Conservation (phyloP, 768 basidiomycete species). For the Trametes coccinea region DNA sequence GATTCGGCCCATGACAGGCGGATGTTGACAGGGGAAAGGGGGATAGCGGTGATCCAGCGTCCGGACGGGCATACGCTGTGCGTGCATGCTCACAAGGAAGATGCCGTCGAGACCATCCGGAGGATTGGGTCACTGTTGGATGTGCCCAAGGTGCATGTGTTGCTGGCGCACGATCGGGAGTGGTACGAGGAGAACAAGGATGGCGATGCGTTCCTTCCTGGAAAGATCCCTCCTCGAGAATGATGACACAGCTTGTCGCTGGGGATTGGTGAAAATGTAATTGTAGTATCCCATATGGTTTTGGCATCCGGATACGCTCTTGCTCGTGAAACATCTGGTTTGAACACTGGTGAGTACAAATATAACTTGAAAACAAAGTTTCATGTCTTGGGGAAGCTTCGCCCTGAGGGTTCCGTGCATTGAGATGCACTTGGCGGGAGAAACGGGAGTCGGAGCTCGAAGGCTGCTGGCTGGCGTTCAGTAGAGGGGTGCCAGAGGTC, state of each 20-base stretch:
- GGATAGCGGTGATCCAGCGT: conserved; percentile 35
- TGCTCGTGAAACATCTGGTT: too few species aligned
- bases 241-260: background rate
- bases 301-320: too few species aligned
- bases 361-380: too few species aligned
- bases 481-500: too few species aligned
- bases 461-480: too few species aligned
- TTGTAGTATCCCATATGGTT: too few species aligned
- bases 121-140: conserved; percentile 41
- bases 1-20: conserved; percentile 59
- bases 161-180: conserved; percentile 53
- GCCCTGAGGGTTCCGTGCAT: too few species aligned
- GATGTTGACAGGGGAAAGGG: conserved; percentile 46
- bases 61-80: conserved; percentile 35
- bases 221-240: conserved; percentile 10
- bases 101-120: conserved; percentile 43
- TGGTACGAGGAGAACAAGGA: conserved; percentile 52
- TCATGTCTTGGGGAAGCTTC: too few species aligned
- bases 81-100: conserved; percentile 44
- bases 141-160: conserved; percentile 42
- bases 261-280: too few species aligned
- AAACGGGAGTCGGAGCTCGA: too few species aligned
- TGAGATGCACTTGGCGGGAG: too few species aligned
- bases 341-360: too few species aligned
- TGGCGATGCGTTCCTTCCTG: conserved; percentile 39